A percentile compares a stretch with the other conserved stretches of the same genome.
Evolutionary conservation across 352 stramenopile species (phyloP).

Genomic region (Phytophthora pinifolia): DNA sequence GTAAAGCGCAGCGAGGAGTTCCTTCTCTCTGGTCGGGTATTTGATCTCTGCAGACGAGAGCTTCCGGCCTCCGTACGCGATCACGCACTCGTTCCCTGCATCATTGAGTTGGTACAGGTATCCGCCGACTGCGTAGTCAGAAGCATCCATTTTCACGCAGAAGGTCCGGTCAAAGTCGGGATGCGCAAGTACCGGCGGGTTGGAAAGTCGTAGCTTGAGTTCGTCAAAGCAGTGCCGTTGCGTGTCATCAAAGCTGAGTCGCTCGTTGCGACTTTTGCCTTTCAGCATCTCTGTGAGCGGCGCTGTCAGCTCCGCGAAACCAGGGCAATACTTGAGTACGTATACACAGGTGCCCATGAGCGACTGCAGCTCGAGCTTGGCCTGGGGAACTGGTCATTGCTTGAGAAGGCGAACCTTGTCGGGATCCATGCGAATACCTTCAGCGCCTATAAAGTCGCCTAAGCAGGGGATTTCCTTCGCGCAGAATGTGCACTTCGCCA

Average conservation of each 20-base stretch:
- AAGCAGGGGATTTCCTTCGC: conserved; percentile 4
- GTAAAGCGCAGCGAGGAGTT: background rate
- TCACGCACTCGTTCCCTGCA: background rate
- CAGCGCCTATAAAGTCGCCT: conserved; percentile 1
- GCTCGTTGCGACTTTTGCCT: conserved; percentile 1
- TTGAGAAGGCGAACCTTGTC: background rate
- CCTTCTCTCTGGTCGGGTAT: background rate
- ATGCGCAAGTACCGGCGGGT: background rate
- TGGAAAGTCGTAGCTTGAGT: background rate
- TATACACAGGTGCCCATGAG: too few species aligned
- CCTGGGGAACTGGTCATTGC: conserved; percentile 1
- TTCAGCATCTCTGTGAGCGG: background rate
- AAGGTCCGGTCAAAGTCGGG: background rate
- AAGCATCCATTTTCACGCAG: conserved; percentile 3
- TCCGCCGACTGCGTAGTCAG: conserved; percentile 1
- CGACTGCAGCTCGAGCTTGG: background rate
- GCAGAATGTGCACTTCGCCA: conserved; percentile 5
- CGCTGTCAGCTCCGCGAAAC: too few species aligned
- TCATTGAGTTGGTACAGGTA: background rate
- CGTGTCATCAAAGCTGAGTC: background rate
- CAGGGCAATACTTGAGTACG: too few species aligned
- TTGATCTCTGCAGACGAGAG: background rate
- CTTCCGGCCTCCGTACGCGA: background rate
- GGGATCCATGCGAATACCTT: background rate
- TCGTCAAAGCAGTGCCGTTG: background rate